Evolutionary conservation across 371 early-diverging fungal genomes (phyloP).

Genomic region (Rhizomucor pusillus): DNA sequence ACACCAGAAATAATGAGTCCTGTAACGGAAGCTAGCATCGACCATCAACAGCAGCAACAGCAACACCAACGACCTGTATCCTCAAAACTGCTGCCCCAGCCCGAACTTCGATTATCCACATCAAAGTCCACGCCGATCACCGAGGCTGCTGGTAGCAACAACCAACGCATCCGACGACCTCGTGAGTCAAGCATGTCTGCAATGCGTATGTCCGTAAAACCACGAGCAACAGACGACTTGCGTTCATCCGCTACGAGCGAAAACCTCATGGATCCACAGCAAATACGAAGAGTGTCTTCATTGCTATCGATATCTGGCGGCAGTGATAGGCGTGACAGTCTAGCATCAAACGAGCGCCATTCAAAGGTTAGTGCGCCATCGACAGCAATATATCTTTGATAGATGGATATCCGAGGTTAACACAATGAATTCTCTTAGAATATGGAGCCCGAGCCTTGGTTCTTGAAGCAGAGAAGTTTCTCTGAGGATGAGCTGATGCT

Average conservation of each 20-base stretch:
- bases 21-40: constrained; percentile 2
- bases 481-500: constrained; percentile 69
- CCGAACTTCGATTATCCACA: constrained; percentile 4
- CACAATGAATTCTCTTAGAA: constrained; percentile 1
- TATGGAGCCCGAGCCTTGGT: constrained; percentile 62
- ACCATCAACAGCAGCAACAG: background rate
- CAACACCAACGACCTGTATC: background rate
- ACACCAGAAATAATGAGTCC: constrained; percentile 20
- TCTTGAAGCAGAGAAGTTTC: constrained; percentile 59
- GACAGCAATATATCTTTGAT: no score
- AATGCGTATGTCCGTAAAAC: constrained; percentile 19
- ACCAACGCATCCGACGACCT: constrained; percentile 19
- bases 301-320: constrained; percentile 17
- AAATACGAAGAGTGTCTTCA: constrained; percentile 16
- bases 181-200: constrained; percentile 37
- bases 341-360: background rate
- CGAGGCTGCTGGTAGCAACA: constrained; percentile 4
- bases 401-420: background rate
- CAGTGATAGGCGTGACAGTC: constrained; percentile 5
- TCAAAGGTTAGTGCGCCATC: background rate
- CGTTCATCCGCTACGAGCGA: constrained; percentile 4
- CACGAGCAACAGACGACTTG: background rate
- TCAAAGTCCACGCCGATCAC: constrained; percentile 21
- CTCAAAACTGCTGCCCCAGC: background rate
- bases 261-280: background rate